Percentiles rank a stretch among this genome's conserved stretches.
phyloP scores from a whole-genome alignment of 352 stramenopile species.

The Phytophthora fragariaefolia region DNA sequence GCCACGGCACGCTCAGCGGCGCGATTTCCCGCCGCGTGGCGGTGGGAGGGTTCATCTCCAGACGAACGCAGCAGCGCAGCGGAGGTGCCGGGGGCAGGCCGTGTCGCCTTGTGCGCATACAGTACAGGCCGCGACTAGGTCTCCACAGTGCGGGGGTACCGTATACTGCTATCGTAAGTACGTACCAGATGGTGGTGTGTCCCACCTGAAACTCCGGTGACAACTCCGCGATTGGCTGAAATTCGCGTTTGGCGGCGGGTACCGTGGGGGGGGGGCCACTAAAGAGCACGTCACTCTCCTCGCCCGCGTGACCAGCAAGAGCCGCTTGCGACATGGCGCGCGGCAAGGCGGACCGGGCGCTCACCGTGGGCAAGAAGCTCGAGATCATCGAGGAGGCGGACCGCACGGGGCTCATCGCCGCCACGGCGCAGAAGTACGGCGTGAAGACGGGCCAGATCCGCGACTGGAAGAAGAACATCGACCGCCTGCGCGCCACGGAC shows the following conservation, averaged over 20 bases:
- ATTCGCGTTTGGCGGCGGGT: constrained; percentile 11
- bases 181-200: too few species aligned
- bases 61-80: neutral
- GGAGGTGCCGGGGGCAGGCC: constrained; percentile 13
- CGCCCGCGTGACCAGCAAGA: constrained; percentile 15
- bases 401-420: constrained; percentile 76
- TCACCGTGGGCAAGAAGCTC: constrained; percentile 90
- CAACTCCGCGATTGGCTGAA: constrained; percentile 1
- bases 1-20: constrained; percentile 62
- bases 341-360: constrained; percentile 77
- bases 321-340: constrained; percentile 62
- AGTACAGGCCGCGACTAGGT: too few species aligned
- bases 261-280: constrained; percentile 41
- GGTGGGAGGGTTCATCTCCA: constrained; percentile 17
- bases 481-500: constrained; percentile 77
- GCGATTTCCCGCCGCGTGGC: constrained; percentile 36
- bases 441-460: constrained; percentile 89
- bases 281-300: constrained; percentile 52
- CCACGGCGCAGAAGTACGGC: constrained; percentile 86
- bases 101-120: constrained; percentile 32
- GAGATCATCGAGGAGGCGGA: constrained; percentile 90
- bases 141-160: too few species aligned
- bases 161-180: constrained; percentile 8
- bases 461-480: constrained; percentile 90
- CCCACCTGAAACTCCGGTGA: too few species aligned